Base-by-base conservation (phyloP, 2,329 filamentous ascomycete species). In the Amauroascus verrucosus region DNA sequence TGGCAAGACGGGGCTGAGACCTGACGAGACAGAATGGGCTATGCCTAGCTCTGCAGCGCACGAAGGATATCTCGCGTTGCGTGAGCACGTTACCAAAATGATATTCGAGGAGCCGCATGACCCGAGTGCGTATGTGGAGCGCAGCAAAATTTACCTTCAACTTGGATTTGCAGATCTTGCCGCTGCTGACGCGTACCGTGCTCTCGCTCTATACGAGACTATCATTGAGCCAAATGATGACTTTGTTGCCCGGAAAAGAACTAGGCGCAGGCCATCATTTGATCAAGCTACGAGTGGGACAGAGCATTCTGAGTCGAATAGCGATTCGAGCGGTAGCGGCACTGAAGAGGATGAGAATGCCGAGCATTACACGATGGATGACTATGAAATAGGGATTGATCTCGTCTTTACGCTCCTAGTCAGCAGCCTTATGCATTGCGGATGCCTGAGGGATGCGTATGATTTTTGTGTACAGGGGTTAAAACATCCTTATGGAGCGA, bases 131-230 rank as follows among this genome's bases (percentile, higher is more conserved):
- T 67, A 73, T 55, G 63, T 75, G 11, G 61, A 66, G 26, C 81
- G 90, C 30, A 88, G 88, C 22, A 72, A 79, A 32, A 74, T 85
- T 40, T 82, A 96, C 67, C 78, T 82, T 14, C 74, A 81, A 44
- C 76, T 96, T 45, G 87, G 82, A 35, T 97, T 95, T 67, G 88
- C 88, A 0, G 93, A 98, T 67, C 79, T 98, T 37, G 89, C 89
- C 4, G 84, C 85, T 9, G 88, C 88, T 32, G 90, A 96, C 73
- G 88, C 88, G 4, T 97, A 97, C 67, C 84, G 86, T 53, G 89
- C 90, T 1, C 77, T 97, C n/a, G 79, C 95, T 3, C 74, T 98
- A 45, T 79, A 86, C 14, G 91, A 97, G 64, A 88, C 93, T 59
- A 78, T 88, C 33, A 70, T 77, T 58, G 84, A 93, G 53, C 68